These are phyloP conservation scores for Zygotorulaspora mrakii DNA, from an alignment of 1,139 yeast species.

Conservation along the genomic window DNA sequence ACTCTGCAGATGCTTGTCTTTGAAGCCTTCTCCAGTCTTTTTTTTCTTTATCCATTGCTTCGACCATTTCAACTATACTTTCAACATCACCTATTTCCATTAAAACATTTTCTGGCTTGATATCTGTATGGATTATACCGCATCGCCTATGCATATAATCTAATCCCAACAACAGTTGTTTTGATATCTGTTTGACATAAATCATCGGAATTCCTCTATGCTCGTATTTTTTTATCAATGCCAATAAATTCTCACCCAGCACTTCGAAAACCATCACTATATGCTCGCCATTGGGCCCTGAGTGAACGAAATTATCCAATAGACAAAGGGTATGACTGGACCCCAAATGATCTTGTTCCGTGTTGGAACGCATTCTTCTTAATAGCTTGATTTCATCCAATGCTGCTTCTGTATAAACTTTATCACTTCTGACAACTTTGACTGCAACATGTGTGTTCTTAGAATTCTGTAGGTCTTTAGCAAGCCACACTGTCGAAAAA, in stretches of 20 bases:
- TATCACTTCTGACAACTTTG: constrained; percentile 71
- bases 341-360: constrained; percentile 48
- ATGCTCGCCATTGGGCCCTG: constrained; percentile 73
- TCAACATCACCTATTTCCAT: constrained; percentile 74
- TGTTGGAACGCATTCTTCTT: constrained; percentile 25
- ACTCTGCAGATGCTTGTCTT: constrained; percentile 31
- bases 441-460: constrained; percentile 61
- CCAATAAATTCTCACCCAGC: constrained; percentile 70
- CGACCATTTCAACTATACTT: constrained; percentile 57
- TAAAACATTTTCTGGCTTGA: constrained; percentile 73
- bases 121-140: constrained; percentile 76
- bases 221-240: constrained; percentile 57
- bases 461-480: constrained; percentile 47
- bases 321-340: constrained; percentile 61
- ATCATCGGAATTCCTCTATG: constrained; percentile 69
- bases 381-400: constrained; percentile 64
- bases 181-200: constrained; percentile 70
- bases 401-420: constrained; percentile 72
- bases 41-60: constrained; percentile 49
- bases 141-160: constrained; percentile 70
- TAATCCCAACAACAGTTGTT: constrained; percentile 61
- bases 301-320: constrained; percentile 62
- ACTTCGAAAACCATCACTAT: constrained; percentile 81
- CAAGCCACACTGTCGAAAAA: constrained; percentile 77
- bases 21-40: constrained; percentile 43